Evolutionary conservation across 768 basidiomycete genomes (phyloP).

Genomic region (Lactarius hengduanensis): DNA sequence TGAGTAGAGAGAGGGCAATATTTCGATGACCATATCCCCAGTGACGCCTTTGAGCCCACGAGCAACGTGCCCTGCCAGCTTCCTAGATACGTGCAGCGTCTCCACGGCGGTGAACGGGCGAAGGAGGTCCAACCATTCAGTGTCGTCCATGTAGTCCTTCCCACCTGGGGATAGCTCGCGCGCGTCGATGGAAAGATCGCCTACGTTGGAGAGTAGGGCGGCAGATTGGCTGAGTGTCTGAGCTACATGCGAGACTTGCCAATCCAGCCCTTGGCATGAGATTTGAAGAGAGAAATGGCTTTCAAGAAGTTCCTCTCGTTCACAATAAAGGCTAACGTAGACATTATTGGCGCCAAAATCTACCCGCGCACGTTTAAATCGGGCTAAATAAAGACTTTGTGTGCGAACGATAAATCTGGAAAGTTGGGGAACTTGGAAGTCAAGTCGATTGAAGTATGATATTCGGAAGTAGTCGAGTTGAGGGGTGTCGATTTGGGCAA

Average conservation of each 20-base stretch:
- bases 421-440: not conserved
- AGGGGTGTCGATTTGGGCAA: not conserved
- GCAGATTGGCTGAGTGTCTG: not conserved
- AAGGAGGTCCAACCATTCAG: constrained; percentile 3
- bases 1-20: not conserved
- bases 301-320: not conserved
- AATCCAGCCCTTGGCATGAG: not conserved
- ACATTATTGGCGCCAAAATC: not conserved
- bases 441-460: constrained; percentile 1
- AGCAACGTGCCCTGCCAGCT: not conserved
- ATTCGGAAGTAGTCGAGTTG: not conserved
- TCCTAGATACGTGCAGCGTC: not conserved
- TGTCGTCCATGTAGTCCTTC: not conserved
- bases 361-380: not conserved
- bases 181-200: not conserved
- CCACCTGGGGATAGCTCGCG: not conserved
- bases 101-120: constrained; percentile 1
- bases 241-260: constrained; percentile 8
- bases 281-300: not conserved
- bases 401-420: not conserved
- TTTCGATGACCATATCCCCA: not conserved
- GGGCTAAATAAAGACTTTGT: not conserved
- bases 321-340: not conserved
- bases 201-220: not conserved
- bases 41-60: not conserved